phyloP scores from a whole-genome alignment of 129 eudicot genomes.

The Smallanthus sonchifolius region DNA sequence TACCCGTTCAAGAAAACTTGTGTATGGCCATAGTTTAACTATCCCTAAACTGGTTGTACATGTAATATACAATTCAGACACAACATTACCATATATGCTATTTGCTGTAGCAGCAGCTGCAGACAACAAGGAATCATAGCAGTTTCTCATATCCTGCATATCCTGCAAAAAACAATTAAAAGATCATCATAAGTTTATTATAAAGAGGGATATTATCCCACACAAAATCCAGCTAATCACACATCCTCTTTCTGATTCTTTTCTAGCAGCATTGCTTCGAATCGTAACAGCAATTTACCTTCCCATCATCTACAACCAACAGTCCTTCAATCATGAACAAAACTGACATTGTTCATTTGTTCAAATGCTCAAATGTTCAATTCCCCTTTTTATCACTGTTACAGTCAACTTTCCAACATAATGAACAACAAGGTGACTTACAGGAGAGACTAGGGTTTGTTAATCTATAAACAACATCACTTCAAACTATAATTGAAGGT shows the following conservation, averaged over 20 bases:
- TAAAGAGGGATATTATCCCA: neutral
- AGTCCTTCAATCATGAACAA: neutral
- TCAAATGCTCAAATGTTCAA: neutral
- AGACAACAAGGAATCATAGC: constrained; percentile 72
- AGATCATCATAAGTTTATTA: neutral
- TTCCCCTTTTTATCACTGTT: neutral
- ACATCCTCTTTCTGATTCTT: neutral
- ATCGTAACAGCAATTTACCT: neutral
- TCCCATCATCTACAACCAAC: neutral
- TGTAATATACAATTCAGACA: neutral
- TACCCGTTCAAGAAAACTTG: neutral
- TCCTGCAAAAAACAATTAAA: constrained; percentile 49
- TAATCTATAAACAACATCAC: neutral
- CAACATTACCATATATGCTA: constrained; percentile 60
- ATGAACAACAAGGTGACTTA: neutral
- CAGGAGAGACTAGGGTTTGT: neutral
- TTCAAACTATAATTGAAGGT: neutral
- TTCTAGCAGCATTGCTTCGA: constrained; percentile 12
- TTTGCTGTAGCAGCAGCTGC: constrained; percentile 93
- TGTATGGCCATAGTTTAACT: neutral
- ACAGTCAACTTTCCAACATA: neutral
- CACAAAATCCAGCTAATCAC: neutral
- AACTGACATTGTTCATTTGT: neutral
- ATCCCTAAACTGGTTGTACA: neutral
- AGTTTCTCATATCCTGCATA: constrained; percentile 80